A percentile compares a stretch with the other conserved stretches of the same genome.
Conservation (phyloP, 1,284 basidiomycete genomes). For the Clitocybe nebularis region DNA sequence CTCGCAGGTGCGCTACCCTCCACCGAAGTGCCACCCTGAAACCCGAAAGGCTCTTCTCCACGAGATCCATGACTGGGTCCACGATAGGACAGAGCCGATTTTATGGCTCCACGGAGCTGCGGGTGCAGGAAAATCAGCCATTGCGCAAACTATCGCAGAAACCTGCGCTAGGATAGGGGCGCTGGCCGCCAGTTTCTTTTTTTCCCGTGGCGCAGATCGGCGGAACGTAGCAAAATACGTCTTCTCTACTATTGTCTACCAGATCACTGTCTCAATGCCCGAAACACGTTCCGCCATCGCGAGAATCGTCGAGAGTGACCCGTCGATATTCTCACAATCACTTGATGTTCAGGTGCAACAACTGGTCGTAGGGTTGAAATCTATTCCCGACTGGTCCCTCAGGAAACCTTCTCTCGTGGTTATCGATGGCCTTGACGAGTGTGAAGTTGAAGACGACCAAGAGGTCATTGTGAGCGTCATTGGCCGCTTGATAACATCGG, state of each 20-base stretch:
- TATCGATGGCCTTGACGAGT: constrained; percentile 16
- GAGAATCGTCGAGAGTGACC: constrained; percentile 7
- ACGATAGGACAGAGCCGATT: neutral
- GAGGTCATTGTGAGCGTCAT: constrained; percentile 10
- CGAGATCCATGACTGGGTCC: neutral
- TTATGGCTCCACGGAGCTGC: constrained; percentile 18
- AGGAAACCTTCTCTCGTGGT: constrained; percentile 2
- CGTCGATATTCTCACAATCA: constrained; percentile 5
- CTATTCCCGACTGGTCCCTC: too few relatives aligned
- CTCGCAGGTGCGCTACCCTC: neutral
- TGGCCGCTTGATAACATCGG: neutral
- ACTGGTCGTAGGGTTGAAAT: constrained; percentile 11
- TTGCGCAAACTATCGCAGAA: constrained; percentile 18
- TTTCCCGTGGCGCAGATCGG: constrained; percentile 8
- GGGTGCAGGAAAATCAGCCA: constrained; percentile 19
- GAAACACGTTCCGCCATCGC: neutral
- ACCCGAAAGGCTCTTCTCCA: neutral
- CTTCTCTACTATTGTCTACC: constrained; percentile 13
- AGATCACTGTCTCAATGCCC: constrained; percentile 6
- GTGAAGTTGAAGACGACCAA: neutral
- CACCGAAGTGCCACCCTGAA: neutral
- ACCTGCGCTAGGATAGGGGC: constrained; percentile 1
- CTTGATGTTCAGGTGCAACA: constrained; percentile 6
- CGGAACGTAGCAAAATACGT: constrained; percentile 4
- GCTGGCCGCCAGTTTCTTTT: constrained; percentile 20